Base-by-base conservation (phyloP, 805 yeast genomes). In the Pichia rugopelliculosa region DNA sequence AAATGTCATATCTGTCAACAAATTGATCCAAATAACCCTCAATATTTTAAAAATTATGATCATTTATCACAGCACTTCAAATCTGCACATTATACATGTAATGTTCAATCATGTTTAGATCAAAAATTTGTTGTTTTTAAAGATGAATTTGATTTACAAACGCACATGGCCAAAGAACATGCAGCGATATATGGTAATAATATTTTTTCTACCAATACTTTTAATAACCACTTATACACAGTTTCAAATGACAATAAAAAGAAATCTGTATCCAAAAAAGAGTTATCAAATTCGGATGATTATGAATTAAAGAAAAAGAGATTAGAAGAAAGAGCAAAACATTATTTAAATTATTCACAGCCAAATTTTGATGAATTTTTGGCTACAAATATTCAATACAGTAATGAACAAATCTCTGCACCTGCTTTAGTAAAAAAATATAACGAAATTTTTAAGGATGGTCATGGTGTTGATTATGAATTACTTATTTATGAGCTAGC, bases 121-220 rank as follows among this genome's bases (percentile, higher is more conserved):
- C 81, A 85, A 64, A 86, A 87, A 61, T 91, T 93, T 67, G 93
- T 93, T 21, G 99, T 91, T 1, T 93, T 93, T 61, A 76, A 82
- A 21, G 91, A 88, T 52, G 93, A 86, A 45, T 65, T 89, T 47
- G 97, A 89, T 56, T 71, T 93, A 46, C 83, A 85, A 46, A 90
- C 95, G 1, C 99, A 93, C 65, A 82, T 88, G 80, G 66, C 88
- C 41, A 77, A 80, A 53, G 91, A 84, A 56, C 99, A 93, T 64
- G 40, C 55, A 11, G 38, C 37, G 21, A 22, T 55, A 6, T 39
- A 33, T 40, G 80, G 85, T 3, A 76, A 76, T 6, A 54, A 82
- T 26, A 36, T 42, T 23, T 39, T 42, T 17, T 42, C 36, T 58
- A 53, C 26, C 7, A 51, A 22, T 60, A 60, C 18, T 56, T 64